Evolutionary conservation across 2,329 filamentous ascomycete genomes (phyloP).

Genomic region (Bisporella sp.): DNA sequence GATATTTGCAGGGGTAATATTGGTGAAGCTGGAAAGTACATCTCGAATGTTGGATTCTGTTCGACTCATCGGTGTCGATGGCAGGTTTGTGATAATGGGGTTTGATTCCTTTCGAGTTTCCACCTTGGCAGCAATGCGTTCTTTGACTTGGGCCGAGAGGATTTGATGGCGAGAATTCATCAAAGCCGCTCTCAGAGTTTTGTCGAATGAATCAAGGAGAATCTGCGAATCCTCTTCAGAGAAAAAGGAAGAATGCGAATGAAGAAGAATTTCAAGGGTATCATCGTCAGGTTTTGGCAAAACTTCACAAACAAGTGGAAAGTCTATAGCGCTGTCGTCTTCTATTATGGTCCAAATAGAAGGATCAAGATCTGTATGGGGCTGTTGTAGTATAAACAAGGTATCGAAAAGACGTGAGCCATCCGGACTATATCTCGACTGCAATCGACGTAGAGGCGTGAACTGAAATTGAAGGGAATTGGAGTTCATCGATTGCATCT

Average conservation of each 20-base stretch:
- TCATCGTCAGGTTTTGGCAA: conserved; percentile 47
- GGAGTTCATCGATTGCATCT: conserved; percentile 41
- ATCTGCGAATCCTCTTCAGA: conserved; percentile 11
- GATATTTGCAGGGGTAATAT: conserved; percentile 43
- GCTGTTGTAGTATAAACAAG: conserved; percentile 70
- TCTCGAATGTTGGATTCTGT: conserved; percentile 36
- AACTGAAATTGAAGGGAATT: conserved; percentile 64
- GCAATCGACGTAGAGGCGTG: conserved; percentile 66
- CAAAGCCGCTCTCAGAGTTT: conserved; percentile 16
- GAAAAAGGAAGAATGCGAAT: conserved; percentile 47
- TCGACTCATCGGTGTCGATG: conserved; percentile 10
- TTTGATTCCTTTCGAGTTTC: neutral
- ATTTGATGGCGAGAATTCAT: conserved; percentile 23
- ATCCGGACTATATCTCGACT: conserved; percentile 40
- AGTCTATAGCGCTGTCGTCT: conserved; percentile 62
- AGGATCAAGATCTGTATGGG: conserved; percentile 46
- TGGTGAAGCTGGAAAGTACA: conserved; percentile 46
- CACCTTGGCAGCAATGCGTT: conserved; percentile 12
- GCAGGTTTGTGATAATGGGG: neutral
- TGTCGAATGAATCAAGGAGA: conserved; percentile 18
- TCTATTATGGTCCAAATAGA: conserved; percentile 48
- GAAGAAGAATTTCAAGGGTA: conserved; percentile 50
- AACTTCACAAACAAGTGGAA: conserved; percentile 72
- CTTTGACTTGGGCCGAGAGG: conserved; percentile 13
- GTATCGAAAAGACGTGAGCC: conserved; percentile 67